Evolutionary conservation across 2,329 filamentous ascomycete species (phyloP), one percentile per base, ranked within the genome.

Genomic region (Epichloe aotearoae): DNA sequence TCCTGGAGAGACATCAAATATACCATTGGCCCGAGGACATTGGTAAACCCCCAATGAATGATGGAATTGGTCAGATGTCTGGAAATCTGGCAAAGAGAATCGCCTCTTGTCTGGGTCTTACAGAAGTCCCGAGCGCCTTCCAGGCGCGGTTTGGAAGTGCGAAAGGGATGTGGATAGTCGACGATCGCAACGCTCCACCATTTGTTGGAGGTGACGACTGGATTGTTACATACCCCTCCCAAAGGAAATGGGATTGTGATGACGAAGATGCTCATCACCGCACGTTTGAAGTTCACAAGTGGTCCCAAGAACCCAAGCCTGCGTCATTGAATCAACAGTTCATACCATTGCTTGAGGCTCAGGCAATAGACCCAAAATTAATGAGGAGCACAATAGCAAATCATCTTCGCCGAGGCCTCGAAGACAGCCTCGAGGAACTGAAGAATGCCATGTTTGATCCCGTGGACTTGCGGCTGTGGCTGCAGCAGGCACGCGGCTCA

Each of bases 81-180:
- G 68, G 71, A 4, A 74, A 69, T 1, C 73, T 86, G 2, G 81
- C 79, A 0, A 61, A 65, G 1, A 67, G 68, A 41, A 71, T 88
- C 5, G 72, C 75, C 26, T 60, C 70, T 1, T 54, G 54, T 0
- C 69, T 85, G 8, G 75, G 74, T 0, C 64, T 83, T 0, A 56
- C 61, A 0, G 71, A 76, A n/a, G 61, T 77, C 0, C 84, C 84
- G 0, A 77, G 77, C 36, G 82, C 75, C 0, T 81, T 83, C 44
- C 86, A 91, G 62, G 85, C 72, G 1, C 76, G 87, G 0, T 76
- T 90, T 37, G 83, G 80, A 10, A 79, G 83, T 17, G 83, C 83
- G 0, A 91, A 91, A 62, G 87, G 86, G 0, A 71, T 90, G 56
- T 90, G 85, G 86, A 64, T 83, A 5, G 80, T 84, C 55, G 68